phyloP scores from a whole-genome alignment of 768 basidiomycete species.

The Amanita polypyramis region DNA sequence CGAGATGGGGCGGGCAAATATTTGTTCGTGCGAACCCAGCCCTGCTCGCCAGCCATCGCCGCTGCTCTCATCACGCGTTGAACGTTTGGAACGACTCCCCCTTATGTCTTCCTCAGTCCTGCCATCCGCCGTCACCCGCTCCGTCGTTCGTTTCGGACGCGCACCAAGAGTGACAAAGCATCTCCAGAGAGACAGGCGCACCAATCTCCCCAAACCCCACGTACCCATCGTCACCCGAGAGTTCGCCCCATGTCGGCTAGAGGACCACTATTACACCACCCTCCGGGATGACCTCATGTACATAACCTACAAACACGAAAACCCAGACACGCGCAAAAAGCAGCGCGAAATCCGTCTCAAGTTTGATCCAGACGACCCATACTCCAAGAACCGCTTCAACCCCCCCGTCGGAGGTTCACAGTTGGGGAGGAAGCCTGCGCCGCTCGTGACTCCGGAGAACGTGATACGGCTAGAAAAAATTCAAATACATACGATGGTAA shows the following conservation, averaged over 20 bases:
- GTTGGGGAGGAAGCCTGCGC: constrained; percentile 56
- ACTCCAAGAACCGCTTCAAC: constrained; percentile 69
- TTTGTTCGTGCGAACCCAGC: constrained; percentile 4
- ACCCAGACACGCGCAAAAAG: constrained; percentile 34
- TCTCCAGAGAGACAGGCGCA: constrained; percentile 35
- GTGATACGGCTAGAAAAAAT: constrained; percentile 75
- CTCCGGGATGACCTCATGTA: constrained; percentile 88
- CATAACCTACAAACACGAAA: constrained; percentile 81
- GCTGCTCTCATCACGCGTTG: no score
- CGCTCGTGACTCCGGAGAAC: constrained; percentile 55
- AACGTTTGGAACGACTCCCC: no score
- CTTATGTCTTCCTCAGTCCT: no score
- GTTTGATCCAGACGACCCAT: constrained; percentile 74
- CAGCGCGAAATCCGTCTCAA: constrained; percentile 51
- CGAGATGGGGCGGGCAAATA: constrained; percentile 2
- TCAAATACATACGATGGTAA: constrained; percentile 78
- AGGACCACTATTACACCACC: constrained; percentile 76
- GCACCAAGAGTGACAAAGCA: constrained; percentile 33
- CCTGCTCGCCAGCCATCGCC: no score
- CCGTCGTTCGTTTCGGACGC: constrained; percentile 40
- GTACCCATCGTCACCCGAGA: constrained; percentile 57
- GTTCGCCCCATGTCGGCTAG: constrained; percentile 61
- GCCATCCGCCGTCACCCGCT: constrained; percentile 13
- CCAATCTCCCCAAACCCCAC: constrained; percentile 66
- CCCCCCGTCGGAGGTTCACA: constrained; percentile 65